Percentiles rank a stretch among this genome's conserved stretches.
These are phyloP conservation scores for Vanrija sp. DNA, from an alignment of 1,284 basidiomycete species.

Conservation along the genomic window DNA sequence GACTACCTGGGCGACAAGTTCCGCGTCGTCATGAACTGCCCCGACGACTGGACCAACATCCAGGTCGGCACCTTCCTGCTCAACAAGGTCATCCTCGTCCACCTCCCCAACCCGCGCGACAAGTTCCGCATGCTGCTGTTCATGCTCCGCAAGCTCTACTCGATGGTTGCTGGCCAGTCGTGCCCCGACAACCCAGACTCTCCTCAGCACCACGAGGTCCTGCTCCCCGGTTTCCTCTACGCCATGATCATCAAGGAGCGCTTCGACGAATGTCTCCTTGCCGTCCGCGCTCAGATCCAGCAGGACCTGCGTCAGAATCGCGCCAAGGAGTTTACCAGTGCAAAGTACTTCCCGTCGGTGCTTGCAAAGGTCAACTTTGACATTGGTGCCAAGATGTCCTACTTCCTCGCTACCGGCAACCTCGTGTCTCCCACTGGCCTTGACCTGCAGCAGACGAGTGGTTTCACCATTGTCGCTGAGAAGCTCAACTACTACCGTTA, in stretches of 20 bases:
- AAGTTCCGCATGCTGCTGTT: constrained; percentile 98
- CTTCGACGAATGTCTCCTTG: constrained; percentile 81
- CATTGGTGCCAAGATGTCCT: constrained; percentile 81
- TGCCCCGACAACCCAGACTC: constrained; percentile 98
- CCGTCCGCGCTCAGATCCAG: constrained; percentile 67
- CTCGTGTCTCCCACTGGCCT: constrained; percentile 91
- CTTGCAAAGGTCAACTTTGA: constrained; percentile 81
- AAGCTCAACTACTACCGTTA: constrained; percentile 99
- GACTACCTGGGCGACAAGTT: constrained; percentile 99
- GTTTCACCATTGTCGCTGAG: constrained; percentile 97
- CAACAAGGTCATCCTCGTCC: constrained; percentile 83
- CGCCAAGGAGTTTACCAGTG: constrained; percentile 76
- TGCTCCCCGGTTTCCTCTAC: constrained; percentile 89
- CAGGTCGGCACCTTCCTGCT: constrained; percentile 81
- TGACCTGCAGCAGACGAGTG: constrained; percentile 93
- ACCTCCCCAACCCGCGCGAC: constrained; percentile 82
- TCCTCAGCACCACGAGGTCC: constrained; percentile 95
- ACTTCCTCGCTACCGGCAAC: constrained; percentile 98
- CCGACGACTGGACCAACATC: constrained; percentile 88
- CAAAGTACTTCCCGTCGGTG: constrained; percentile 78
- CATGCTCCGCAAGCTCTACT: constrained; percentile 96
- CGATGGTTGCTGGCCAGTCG: constrained; percentile 84
- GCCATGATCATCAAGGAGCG: constrained; percentile 98
- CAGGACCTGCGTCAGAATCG: constrained; percentile 72
- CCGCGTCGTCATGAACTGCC: constrained; percentile 82